Base-by-base conservation (phyloP, 495 filamentous ascomycete genomes). In the Chaetomium tenue region DNA sequence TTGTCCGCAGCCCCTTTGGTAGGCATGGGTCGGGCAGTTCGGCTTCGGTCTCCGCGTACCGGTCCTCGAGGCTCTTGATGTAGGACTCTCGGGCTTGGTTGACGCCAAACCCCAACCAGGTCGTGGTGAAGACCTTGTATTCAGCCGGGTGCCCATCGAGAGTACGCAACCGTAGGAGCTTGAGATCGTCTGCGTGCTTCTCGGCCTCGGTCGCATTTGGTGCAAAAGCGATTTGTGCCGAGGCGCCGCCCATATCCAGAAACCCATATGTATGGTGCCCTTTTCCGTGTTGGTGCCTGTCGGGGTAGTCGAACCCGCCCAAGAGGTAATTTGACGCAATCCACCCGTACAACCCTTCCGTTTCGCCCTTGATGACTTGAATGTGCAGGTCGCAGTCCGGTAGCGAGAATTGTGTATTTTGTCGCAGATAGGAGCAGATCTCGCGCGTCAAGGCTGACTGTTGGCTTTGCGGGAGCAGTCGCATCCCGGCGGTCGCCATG, bases 261-360 rank as follows among this genome's bases (percentile, higher is more conserved):
- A 99, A 99, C 0, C 94, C 94, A 74, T 98, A 99, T 0, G 94
- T 99, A 70, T 94, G 90, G 68, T 98, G 94, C 26, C 86, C 89
- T 70, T 97, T 92, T 20, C 92, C 92, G 66, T 86, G 84, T 22
- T 75, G 72, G 68, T 95, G 91, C 26, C 83, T 77, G 28, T 85
- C 80, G 0, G 92, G 89, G n/a, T 83, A 76, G 73, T 98, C 89
- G 67, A 98, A 98, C 2, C 91, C 91, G n/a, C 91, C 92, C 39
- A 99, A 79, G 22, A 99, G 77, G 72, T 98, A 99, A 71, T 99
- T 99, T n/a, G 93, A 88, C 40, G 94, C 94, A 66, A 98, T 88
- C 94, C 94, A 99, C n/a, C 94, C 94, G 68, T 98, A 99, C 47
- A 99, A 75, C 20, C 93, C 94, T 75, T 99, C 94, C 0, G 95